Conservation (phyloP, 73 alveolate genomes). For the Tetrahymena borealis region DNA sequence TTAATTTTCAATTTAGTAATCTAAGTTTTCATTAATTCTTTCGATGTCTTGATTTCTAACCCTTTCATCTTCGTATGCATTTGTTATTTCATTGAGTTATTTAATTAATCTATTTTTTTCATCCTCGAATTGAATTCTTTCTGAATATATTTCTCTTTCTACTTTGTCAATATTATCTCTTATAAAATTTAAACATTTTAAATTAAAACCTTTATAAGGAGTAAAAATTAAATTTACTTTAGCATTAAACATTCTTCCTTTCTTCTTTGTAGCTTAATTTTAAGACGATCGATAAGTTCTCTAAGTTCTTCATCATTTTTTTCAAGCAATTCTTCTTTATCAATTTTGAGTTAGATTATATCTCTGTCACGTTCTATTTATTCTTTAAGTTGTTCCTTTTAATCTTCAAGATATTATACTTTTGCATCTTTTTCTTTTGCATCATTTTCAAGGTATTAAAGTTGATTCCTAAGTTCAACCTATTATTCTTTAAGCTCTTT, state of each 20-base stretch:
- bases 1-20: background rate
- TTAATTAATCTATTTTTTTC: background rate
- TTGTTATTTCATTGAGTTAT: background rate
- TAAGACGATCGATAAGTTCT: background rate
- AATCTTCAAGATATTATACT: background rate
- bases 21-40: background rate
- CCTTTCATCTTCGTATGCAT: background rate
- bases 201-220: background rate
- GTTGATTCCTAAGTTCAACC: background rate
- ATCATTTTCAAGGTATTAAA: background rate
- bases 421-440: background rate
- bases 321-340: background rate
- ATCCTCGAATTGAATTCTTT: background rate
- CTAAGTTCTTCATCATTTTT: background rate
- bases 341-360: background rate
- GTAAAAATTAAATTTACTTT: background rate
- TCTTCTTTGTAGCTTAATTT: background rate
- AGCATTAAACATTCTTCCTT: background rate
- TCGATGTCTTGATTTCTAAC: background rate
- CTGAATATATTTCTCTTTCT: background rate
- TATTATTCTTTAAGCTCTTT: background rate
- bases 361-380: background rate
- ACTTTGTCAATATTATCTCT: background rate
- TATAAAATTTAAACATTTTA: background rate
- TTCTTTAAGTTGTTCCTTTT: background rate